These are phyloP conservation scores for Prorocentrum cordatum DNA, from an alignment of 169 alveolate genomes.

Conservation along the genomic window DNA sequence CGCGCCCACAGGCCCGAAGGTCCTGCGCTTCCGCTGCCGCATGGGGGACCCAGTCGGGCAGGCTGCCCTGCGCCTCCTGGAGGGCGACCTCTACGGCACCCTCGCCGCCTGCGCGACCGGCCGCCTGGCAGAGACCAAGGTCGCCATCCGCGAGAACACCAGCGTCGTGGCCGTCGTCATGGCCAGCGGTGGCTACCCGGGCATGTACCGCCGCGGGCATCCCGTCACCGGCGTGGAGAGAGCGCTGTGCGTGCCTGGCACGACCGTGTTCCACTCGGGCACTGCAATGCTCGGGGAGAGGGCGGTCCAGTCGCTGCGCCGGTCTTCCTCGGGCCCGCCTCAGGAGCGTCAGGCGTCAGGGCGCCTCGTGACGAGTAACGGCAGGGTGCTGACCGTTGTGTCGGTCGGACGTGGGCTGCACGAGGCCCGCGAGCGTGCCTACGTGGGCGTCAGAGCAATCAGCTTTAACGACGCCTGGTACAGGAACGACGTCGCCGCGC, in stretches of 20 bases:
- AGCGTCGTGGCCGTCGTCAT: conserved; percentile 36
- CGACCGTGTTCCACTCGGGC: conserved; percentile 40
- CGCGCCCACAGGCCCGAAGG: not conserved
- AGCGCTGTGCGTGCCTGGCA: conserved; percentile 29
- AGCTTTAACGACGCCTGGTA: too few species aligned
- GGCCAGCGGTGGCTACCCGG: conserved; percentile 51
- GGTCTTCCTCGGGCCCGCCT: too few species aligned
- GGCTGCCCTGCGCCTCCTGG: not conserved
- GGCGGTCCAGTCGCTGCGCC: too few species aligned
- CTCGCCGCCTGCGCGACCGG: conserved; percentile 29
- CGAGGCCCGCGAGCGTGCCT: too few species aligned
- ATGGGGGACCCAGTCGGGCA: conserved; percentile 44
- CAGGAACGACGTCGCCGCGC: too few species aligned
- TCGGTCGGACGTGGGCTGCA: too few species aligned
- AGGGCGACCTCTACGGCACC: conserved; percentile 15
- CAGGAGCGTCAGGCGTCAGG: too few species aligned
- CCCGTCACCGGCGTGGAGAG: conserved; percentile 38
- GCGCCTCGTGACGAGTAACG: too few species aligned
- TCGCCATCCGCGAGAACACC: conserved; percentile 5
- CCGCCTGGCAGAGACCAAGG: not conserved
- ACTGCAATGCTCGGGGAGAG: too few species aligned
- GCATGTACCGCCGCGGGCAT: not conserved
- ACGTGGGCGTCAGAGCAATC: too few species aligned
- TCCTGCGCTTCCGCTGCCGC: conserved; percentile 38
- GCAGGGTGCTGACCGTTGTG: too few species aligned